Evolutionary conservation across 176 grass and related monocot genomes (phyloP).

Genomic region (Cenchrus americanus): DNA sequence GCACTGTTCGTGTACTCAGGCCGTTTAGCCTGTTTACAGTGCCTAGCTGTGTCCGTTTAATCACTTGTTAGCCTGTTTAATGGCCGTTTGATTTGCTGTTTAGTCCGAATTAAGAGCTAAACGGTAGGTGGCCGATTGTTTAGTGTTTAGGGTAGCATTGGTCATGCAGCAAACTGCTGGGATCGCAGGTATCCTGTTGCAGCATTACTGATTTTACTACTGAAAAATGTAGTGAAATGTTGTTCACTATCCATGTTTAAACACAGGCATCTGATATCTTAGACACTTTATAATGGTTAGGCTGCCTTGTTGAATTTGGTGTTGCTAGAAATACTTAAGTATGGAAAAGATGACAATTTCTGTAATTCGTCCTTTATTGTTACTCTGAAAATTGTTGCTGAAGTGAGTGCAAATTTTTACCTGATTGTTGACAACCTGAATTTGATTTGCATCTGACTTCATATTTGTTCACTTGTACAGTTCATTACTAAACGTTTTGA

Average conservation of each 20-base stretch:
- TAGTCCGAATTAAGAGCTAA: too few relatives aligned
- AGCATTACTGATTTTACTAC: not conserved
- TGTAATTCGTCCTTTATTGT: not conserved
- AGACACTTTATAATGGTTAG: not conserved
- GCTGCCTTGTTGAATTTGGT: not conserved
- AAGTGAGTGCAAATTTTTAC: not conserved
- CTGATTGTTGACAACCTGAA: not conserved
- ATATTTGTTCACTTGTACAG: not conserved
- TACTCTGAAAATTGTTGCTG: not conserved
- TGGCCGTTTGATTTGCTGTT: too few relatives aligned
- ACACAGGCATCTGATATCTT: not conserved
- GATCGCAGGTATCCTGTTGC: not conserved
- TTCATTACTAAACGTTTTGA: conserved; percentile 12
- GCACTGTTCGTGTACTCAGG: too few relatives aligned
- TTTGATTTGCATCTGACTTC: not conserved
- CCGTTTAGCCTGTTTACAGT: too few relatives aligned
- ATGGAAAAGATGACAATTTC: not conserved
- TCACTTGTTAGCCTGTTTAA: too few relatives aligned
- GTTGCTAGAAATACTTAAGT: not conserved
- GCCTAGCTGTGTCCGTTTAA: too few relatives aligned
- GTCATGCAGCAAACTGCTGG: not conserved
- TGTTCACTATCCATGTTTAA: not conserved
- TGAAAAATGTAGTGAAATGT: not conserved
- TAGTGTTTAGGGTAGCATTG: not conserved
- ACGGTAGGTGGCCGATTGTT: too few relatives aligned